Evolutionary conservation across 78 protist genomes (phyloP), one percentile per base, ranked within the genome.

Genomic region (Dictyostelium purpureum): DNA sequence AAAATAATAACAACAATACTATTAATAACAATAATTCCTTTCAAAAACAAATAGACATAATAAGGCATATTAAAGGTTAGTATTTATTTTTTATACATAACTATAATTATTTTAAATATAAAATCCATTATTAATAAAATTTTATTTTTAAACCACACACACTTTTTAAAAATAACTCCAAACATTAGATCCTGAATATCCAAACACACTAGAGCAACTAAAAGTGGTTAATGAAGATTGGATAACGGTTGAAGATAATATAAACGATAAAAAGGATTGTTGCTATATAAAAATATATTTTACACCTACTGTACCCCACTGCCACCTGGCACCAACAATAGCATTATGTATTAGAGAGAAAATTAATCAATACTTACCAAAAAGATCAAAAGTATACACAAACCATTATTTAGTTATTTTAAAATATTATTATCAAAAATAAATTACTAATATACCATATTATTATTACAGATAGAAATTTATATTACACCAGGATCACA

Each of bases 181-280:
- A n/a, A n/a, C n/a, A n/a, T n/a, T 26, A 87, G 94, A 90, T 79
- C 94, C 94, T 26, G 94, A 90, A 56, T 54, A 45, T 28, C 94
- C 94, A 10, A 74, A 90, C 56, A 79, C 94, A 66, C 52, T 90
- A 47, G 94, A 90, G 70, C 87, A 90, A 79, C 42, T 90, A 40
- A 90, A 90, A 19, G 94, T 90, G 26, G 88, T 90, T 6, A 37
- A 35, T 28, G 94, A 90, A 56, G 87, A 77, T 35, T 28, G 45
- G n/a, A 79, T 90, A 16, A 24, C 21, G 2, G 94, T 90, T 21
- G 45, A 54, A 35, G 87, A 90, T 76, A 14, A 31, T 14, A 9
- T 14, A 12, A 24, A 26, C 2, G 33, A 63, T 31, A 63, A 63
- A 6, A 63, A 21, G 9, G 66, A 80, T 33, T 73, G 70, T 38